Evolutionary conservation across 352 stramenopile species (phyloP).

Genomic region (Globisporangium orthogonon): DNA sequence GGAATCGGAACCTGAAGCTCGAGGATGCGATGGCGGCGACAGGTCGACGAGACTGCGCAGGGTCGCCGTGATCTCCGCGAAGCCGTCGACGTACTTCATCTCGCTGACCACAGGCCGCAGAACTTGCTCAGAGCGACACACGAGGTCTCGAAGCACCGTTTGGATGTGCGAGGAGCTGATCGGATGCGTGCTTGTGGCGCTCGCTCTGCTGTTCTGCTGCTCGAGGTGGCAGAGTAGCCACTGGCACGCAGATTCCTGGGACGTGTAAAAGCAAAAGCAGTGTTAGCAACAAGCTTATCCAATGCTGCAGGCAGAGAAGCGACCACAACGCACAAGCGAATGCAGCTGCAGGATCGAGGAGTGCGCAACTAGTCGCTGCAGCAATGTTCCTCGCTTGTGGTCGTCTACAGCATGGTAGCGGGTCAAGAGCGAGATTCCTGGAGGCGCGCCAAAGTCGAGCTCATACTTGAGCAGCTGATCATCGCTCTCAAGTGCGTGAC

Average conservation of each 20-base stretch:
- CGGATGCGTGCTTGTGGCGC: background rate
- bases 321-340: constrained; percentile 13
- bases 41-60: background rate
- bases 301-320: background rate
- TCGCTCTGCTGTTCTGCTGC: background rate
- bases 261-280: background rate
- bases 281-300: background rate
- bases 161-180: too few relatives aligned
- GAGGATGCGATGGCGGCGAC: constrained; percentile 2
- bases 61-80: background rate
- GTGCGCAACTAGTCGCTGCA: constrained; percentile 11
- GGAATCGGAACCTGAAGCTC: background rate
- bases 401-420: background rate
- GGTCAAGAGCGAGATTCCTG: background rate
- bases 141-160: background rate
- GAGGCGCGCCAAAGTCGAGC: constrained; percentile 8
- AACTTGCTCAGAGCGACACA: background rate
- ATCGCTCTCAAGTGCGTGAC: constrained; percentile 8
- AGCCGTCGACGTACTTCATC: constrained; percentile 7
- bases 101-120: constrained; percentile 1
- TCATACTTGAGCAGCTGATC: constrained; percentile 26
- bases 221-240: constrained; percentile 4
- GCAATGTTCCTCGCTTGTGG: background rate
- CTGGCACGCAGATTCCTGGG: constrained; percentile 1
- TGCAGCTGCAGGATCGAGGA: constrained; percentile 21